Evolutionary conservation across 106 monocot species (phyloP).

Genomic region (Allium sativum): DNA sequence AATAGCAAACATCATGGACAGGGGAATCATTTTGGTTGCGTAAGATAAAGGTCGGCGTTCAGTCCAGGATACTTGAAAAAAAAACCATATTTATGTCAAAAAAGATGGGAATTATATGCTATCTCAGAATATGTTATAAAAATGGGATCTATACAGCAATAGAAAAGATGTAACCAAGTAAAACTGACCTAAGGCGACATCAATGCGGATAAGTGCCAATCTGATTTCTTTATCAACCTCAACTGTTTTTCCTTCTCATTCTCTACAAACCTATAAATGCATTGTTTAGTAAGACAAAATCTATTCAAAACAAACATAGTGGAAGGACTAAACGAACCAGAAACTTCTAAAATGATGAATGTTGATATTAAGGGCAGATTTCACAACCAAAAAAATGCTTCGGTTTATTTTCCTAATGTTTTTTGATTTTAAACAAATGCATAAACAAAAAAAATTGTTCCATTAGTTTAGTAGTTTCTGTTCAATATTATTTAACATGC

Average conservation of each 20-base stretch:
- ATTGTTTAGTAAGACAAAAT: not conserved
- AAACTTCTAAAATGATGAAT: no score
- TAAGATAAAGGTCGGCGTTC: not conserved
- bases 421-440: no score
- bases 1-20: conserved; percentile 80
- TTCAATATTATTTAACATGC: no score
- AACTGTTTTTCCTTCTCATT: conserved; percentile 64
- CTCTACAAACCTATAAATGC: conserved; percentile 64
- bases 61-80: not conserved
- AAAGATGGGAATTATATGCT: not conserved
- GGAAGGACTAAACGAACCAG: not conserved
- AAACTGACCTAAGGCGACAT: conserved; percentile 64
- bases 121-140: not conserved
- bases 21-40: conserved; percentile 44
- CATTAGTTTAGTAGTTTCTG: no score
- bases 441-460: no score
- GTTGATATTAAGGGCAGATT: no score
- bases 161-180: no score
- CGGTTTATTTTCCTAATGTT: no score
- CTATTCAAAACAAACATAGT: not conserved
- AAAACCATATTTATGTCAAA: not conserved
- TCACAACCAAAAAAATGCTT: no score
- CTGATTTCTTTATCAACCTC: conserved; percentile 63
- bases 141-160: no score
- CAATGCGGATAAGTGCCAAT: conserved; percentile 68